Evolutionary conservation across 2,329 filamentous ascomycete species (phyloP).

Genomic region (Ophiostoma perfectum): DNA sequence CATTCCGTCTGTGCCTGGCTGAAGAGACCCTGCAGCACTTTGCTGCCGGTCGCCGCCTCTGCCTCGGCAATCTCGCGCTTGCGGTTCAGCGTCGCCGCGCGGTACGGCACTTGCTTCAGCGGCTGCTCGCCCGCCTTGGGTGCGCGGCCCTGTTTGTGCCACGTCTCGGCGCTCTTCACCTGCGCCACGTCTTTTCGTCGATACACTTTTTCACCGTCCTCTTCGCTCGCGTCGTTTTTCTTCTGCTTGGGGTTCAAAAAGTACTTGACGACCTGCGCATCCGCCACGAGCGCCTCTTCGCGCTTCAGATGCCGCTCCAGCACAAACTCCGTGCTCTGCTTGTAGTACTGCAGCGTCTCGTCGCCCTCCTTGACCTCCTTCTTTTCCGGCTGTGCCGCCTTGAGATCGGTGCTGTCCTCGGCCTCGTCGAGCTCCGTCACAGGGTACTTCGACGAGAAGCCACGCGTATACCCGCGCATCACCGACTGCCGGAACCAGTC

Average conservation of each 20-base stretch:
- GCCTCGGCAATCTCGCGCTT: conserved; percentile 85
- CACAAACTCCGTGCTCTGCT: conserved; percentile 77
- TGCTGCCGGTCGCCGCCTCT: conserved; percentile 71
- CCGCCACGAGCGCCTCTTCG: conserved; percentile 76
- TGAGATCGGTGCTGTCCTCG: conserved; percentile 74
- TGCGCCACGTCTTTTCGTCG: conserved; percentile 70
- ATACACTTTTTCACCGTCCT: conserved; percentile 63
- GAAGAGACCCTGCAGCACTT: conserved; percentile 81
- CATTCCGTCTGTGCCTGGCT: conserved; percentile 82
- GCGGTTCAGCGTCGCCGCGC: conserved; percentile 81
- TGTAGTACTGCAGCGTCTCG: conserved; percentile 83
- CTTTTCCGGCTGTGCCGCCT: conserved; percentile 64
- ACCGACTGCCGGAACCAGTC: conserved; percentile 79
- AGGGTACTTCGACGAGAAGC: conserved; percentile 41
- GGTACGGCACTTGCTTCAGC: conserved; percentile 80
- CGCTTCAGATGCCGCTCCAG: conserved; percentile 81
- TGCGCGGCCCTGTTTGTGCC: conserved; percentile 91
- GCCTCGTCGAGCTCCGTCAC: conserved; percentile 68
- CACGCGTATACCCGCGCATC: conserved; percentile 64
- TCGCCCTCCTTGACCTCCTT: conserved; percentile 68
- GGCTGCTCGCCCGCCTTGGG: conserved; percentile 66
- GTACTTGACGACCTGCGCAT: conserved; percentile 62
- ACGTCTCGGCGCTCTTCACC: conserved; percentile 90
- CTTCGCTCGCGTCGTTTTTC: neutral
- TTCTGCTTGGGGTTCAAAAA: conserved; percentile 61